Evolutionary conservation across 2,329 filamentous ascomycete genomes (phyloP).

Genomic region (Cercospora canescens): DNA sequence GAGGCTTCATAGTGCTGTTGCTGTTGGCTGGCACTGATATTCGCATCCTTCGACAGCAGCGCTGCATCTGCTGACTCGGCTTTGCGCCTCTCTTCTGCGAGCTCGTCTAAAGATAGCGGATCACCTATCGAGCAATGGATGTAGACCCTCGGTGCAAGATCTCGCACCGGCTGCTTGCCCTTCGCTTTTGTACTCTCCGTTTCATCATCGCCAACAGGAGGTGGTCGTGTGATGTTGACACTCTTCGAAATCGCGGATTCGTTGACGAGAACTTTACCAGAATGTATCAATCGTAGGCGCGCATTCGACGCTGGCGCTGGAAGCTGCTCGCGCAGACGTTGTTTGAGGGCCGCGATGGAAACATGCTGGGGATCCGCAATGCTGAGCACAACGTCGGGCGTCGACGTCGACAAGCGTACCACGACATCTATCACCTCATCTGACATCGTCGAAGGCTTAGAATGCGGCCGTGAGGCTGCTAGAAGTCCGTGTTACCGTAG

Average conservation of each 20-base stretch:
- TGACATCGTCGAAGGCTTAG: background rate
- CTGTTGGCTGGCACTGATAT: slow-evolving; percentile 29
- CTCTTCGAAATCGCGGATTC: slow-evolving; percentile 65
- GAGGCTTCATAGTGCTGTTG: slow-evolving; percentile 30
- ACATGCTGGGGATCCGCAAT: slow-evolving; percentile 68
- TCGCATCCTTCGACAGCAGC: slow-evolving; percentile 31
- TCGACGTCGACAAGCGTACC: slow-evolving; percentile 84
- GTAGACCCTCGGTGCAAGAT: slow-evolving; percentile 63
- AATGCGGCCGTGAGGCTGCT: background rate
- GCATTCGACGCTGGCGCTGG: slow-evolving; percentile 61
- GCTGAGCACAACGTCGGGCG: slow-evolving; percentile 79
- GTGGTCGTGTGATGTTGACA: slow-evolving; percentile 64
- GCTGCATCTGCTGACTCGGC: slow-evolving; percentile 40
- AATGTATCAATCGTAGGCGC: slow-evolving; percentile 84
- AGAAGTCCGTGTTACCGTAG: background rate
- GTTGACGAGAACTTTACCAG: slow-evolving; percentile 83
- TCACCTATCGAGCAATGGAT: slow-evolving; percentile 91
- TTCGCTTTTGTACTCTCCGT: slow-evolving; percentile 51
- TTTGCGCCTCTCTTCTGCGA: slow-evolving; percentile 61
- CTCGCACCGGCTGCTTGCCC: slow-evolving; percentile 65
- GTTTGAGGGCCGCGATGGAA: slow-evolving; percentile 77
- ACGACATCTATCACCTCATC: slow-evolving; percentile 63
- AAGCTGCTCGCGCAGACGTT: slow-evolving; percentile 73
- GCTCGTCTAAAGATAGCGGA: slow-evolving; percentile 66
- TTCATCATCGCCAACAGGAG: slow-evolving; percentile 36